These are phyloP conservation scores for Chlorella variabilis DNA, from an alignment of 163 green algal species.

Conservation along the genomic window DNA sequence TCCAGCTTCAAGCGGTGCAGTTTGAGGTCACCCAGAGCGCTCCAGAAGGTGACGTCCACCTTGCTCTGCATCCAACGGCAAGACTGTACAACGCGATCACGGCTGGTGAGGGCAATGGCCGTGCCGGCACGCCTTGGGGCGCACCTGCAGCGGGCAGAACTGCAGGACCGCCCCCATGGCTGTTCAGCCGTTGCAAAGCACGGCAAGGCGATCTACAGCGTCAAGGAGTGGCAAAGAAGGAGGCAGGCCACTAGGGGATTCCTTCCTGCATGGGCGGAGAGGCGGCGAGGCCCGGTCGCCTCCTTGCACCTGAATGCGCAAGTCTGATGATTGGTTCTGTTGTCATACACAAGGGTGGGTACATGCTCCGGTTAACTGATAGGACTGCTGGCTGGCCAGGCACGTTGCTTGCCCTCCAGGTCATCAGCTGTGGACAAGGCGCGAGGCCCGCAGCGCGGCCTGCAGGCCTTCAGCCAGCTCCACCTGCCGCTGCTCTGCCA, in stretches of 20 bases:
- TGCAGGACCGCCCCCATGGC: conserved; percentile 5
- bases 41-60: conserved; percentile 81
- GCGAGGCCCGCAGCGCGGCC: neutral
- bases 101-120: too few species aligned
- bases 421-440: too few species aligned
- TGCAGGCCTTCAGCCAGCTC: conserved; percentile 5
- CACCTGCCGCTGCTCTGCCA: neutral
- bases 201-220: neutral
- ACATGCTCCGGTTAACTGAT: too few species aligned
- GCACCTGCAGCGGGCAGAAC: conserved; percentile 28
- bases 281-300: too few species aligned
- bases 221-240: neutral
- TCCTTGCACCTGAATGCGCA: too few species aligned
- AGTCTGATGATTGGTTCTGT: too few species aligned
- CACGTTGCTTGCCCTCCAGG: too few species aligned
- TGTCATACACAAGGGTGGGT: too few species aligned
- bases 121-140: neutral
- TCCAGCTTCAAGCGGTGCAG: conserved; percentile 77
- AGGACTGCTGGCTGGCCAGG: too few species aligned
- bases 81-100: too few species aligned
- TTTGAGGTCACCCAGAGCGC: conserved; percentile 74
- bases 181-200: neutral
- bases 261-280: too few species aligned
- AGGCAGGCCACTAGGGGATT: too few species aligned
- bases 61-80: conserved; percentile 62